Evolutionary conservation across 1,139 yeast genomes (phyloP), one percentile per base, ranked within the genome.

Genomic region (Candida tropicalis): DNA sequence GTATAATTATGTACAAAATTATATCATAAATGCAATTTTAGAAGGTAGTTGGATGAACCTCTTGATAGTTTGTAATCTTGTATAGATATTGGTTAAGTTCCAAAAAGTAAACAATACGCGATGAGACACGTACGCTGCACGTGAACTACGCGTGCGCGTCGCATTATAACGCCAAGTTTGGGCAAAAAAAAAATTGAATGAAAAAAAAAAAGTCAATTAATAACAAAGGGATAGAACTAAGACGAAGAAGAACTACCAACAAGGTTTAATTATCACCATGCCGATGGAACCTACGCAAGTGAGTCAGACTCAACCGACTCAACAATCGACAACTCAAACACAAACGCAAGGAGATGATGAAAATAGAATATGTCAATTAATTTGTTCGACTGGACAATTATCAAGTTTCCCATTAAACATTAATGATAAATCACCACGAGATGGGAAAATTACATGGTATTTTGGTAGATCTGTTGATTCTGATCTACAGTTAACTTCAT

Each of bases 391-490:
- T 0, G 87, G 87, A 2, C 84, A 81, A 54, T 69, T 75, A 47
- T 68, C 65, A 7, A 73, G 67, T 36, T 68, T 68, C 40, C 84
- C 79, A 46, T 49, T 70, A 50, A 57, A 47, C 51, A 13, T 47
- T 6, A 44, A 42, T 25, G 49, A 47, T 26, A 66, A 66, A 15
- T 60, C 63, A 41, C 57, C 60, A 12, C 31, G 23, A 4, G 56
- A 52, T 25, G 68, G 64, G 17, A 69, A 68, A 54, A 74, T 69
- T 47, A 73, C 68, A 34, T 91, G 97, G 97, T 59, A 70, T 2
- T 82, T 89, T 62, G 98, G 98, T 0, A 73, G 98, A 48, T 81
- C 85, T 48, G 59, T 59, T 13, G 85, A 87, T 45, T 86, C 85
- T 48, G 89, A 88, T 57, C 66, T 75, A 43, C 71, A 84, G 33